Evolutionary conservation across 164 flowering plant genomes (phyloP).

Genomic region (Piper betle): DNA sequence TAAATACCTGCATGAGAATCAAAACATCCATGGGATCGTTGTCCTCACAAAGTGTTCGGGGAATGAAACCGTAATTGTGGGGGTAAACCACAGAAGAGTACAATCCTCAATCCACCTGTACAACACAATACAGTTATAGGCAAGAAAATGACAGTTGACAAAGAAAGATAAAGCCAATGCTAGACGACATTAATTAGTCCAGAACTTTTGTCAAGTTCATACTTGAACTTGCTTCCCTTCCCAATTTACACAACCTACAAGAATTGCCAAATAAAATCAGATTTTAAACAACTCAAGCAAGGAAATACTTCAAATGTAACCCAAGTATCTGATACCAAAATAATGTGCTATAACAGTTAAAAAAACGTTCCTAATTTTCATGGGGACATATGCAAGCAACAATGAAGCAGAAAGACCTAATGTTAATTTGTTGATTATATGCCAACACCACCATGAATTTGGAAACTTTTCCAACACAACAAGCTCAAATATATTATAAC

Average conservation of each 20-base stretch:
- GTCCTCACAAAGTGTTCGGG: conserved; percentile 87
- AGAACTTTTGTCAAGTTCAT: conserved; percentile 88
- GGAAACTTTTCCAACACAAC: neutral
- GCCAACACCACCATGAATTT: neutral
- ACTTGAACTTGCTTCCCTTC: conserved; percentile 92
- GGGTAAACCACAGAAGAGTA: conserved; percentile 94
- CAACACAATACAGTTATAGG: conserved; percentile 1
- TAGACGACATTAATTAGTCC: conserved; percentile 74
- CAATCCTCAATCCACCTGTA: conserved; percentile 79
- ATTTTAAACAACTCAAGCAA: neutral
- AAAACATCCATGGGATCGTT: conserved; percentile 84
- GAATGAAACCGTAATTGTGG: conserved; percentile 93
- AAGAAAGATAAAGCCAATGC: neutral
- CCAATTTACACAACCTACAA: conserved; percentile 79
- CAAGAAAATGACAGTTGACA: neutral
- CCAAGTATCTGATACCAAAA: neutral
- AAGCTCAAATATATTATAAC: neutral
- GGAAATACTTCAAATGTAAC: neutral
- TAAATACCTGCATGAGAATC: conserved; percentile 72
- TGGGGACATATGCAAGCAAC: neutral
- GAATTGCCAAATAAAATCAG: neutral
- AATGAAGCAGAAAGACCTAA: neutral
- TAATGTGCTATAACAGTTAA: neutral
- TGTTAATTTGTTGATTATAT: neutral
- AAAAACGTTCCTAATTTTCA: neutral